Conservation (phyloP, 1,139 yeast genomes). For the Torulaspora pretoriensis region DNA sequence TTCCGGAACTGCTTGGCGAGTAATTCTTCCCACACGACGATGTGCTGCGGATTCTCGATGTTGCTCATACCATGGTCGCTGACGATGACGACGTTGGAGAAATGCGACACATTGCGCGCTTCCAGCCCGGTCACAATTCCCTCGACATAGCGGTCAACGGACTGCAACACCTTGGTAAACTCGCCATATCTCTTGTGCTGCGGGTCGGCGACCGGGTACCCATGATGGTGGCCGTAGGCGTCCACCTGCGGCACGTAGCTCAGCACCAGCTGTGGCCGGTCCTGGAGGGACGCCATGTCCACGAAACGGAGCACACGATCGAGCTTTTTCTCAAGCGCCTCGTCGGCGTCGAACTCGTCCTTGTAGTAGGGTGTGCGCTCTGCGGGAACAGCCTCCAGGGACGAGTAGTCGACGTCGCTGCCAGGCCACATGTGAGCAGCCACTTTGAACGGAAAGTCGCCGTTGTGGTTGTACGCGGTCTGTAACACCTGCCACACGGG, state of each 20-base stretch:
- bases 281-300: constrained; percentile 46
- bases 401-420: constrained; percentile 60
- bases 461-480: constrained; percentile 40
- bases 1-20: constrained; percentile 11
- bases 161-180: constrained; percentile 47
- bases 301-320: constrained; percentile 62
- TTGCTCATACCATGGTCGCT: constrained; percentile 91
- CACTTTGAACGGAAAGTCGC: constrained; percentile 42
- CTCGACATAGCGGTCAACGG: constrained; percentile 64
- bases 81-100: constrained; percentile 71
- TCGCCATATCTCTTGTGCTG: constrained; percentile 45
- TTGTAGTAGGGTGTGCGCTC: constrained; percentile 48
- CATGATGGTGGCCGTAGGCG: constrained; percentile 65
- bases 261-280: constrained; percentile 73
- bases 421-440: constrained; percentile 99
- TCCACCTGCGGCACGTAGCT: constrained; percentile 81
- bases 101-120: constrained; percentile 52
- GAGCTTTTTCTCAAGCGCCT: constrained; percentile 53
- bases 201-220: constrained; percentile 34
- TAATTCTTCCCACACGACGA: constrained; percentile 18
- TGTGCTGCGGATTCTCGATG: constrained; percentile 24
- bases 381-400: constrained; percentile 32
- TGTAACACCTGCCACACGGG: constrained; percentile 82
- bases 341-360: constrained; percentile 63
- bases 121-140: constrained; percentile 46